A percentile compares a stretch with the other conserved stretches of the same genome.
Conservation (phyloP, 208 protist species). For the Vickermania spadyakhi region DNA sequence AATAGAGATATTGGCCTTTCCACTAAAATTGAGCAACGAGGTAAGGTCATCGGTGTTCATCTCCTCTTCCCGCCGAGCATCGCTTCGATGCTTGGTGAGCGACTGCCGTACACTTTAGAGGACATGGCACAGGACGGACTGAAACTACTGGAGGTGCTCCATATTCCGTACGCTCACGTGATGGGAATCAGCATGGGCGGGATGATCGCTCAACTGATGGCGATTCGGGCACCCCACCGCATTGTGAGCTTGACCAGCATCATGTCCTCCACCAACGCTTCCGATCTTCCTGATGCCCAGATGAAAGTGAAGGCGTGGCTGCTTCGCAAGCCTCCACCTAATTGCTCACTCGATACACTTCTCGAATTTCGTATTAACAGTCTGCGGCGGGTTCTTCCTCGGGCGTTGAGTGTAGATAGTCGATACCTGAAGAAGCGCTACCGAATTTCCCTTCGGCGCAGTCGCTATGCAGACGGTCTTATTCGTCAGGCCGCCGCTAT, state of each 20-base stretch:
- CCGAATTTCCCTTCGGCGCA: conserved; percentile 41
- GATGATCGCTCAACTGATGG: conserved; percentile 59
- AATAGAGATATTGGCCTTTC: conserved; percentile 74
- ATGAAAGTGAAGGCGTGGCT: conserved; percentile 74
- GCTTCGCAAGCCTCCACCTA: conserved; percentile 40
- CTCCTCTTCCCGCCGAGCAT: conserved; percentile 34
- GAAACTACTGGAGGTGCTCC: conserved; percentile 39
- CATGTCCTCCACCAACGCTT: conserved; percentile 74
- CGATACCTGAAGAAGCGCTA: conserved; percentile 54
- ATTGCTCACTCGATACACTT: conserved; percentile 52
- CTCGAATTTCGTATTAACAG: conserved; percentile 57
- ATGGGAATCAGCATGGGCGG: conserved; percentile 81
- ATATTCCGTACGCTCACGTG: conserved; percentile 47
- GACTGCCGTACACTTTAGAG: conserved; percentile 56
- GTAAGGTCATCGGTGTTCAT: conserved; percentile 25
- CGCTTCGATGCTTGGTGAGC: conserved; percentile 46
- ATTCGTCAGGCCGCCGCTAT: conserved; percentile 62
- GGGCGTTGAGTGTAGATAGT: conserved; percentile 40
- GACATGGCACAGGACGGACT: conserved; percentile 62
- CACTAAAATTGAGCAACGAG: conserved; percentile 49
- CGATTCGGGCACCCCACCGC: conserved; percentile 40
- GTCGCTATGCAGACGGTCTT: conserved; percentile 44
- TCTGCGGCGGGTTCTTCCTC: conserved; percentile 31
- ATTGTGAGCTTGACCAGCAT: conserved; percentile 52
- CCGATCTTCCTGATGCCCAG: conserved; percentile 51